Evolutionary conservation across 371 early-diverging fungal species (phyloP), one percentile per base, ranked within the genome.

Genomic region (Apophysomyces sp.): DNA sequence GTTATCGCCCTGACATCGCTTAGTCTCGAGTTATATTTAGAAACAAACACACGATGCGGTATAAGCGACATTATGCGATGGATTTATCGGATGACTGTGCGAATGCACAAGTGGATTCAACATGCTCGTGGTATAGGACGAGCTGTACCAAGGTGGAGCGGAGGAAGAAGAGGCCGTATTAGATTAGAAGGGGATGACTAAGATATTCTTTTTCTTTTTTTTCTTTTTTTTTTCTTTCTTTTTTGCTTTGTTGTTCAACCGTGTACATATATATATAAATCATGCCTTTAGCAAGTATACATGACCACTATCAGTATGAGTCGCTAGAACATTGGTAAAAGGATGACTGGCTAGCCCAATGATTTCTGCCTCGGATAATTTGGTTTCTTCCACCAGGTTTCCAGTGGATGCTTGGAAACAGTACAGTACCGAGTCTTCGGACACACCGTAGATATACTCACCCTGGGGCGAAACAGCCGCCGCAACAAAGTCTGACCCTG

Each of bases 311-410:
- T 92, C 92, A 29, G 82, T 82, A 58, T 84, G 84, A 0, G 82
- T 68, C 1, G 91, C 92, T 28, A 93, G 15, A 37, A 91, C 80
- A 58, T 94, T 95, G 15, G 90, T 70, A 40, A 81, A 85, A 3
- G 96, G 94, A 73, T 94, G 94, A 32, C 88, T 78, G 0, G 78
- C 69, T 9, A 92, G 65, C 4, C 90, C 91, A 67, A 91, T 88
- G 0, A 90, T 77, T 64, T 94, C 94, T 0, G 82, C 67, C 8
- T 89, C 86, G 40, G 69, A 61, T 3, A 88, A 39, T 39, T 74
- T 71, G 30, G 54, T 39, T 24, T 69, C 67, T 0, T 73, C 74
- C 8, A 72, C 51, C 6, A 69, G 37, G 18, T 66, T 60, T 5
- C 89, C 91, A 12, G 82, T 76, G 11, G 80, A 76, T 0, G 83